A percentile compares a stretch with the other conserved stretches of the same genome.
Evolutionary conservation across 768 basidiomycete species (phyloP).

Genomic region (Xerocomellus dryophilus): DNA sequence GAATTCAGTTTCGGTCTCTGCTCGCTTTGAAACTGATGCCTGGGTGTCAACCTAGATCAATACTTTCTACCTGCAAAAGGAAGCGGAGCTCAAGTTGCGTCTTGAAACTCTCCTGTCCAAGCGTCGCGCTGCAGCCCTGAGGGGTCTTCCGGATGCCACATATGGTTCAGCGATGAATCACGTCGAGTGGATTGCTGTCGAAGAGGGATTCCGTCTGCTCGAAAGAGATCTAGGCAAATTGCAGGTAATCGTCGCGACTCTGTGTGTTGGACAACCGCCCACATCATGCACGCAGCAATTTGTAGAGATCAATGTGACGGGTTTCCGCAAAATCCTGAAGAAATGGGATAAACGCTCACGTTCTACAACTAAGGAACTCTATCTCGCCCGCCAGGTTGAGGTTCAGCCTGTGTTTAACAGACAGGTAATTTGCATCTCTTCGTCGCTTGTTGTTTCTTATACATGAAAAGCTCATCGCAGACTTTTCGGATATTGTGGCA

Average conservation of each 20-base stretch:
- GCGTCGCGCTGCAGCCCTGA: conserved; percentile 76
- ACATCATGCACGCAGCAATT: conserved; percentile 64
- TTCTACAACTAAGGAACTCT: conserved; percentile 93
- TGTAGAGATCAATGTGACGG: conserved; percentile 94
- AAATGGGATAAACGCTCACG: conserved; percentile 98
- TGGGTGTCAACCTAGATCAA: conserved; percentile 70
- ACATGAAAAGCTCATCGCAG: conserved; percentile 75
- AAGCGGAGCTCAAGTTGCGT: conserved; percentile 88
- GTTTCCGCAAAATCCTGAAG: conserved; percentile 95
- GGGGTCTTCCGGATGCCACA: conserved; percentile 65
- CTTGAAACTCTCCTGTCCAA: conserved; percentile 93
- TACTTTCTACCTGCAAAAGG: conserved; percentile 95
- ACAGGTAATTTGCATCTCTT: conserved; percentile 53
- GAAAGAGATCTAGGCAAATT: conserved; percentile 94
- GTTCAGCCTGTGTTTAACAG: conserved; percentile 98
- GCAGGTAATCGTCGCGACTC: conserved; percentile 54
- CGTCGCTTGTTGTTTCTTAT: conserved; percentile 7
- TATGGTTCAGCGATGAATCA: conserved; percentile 55
- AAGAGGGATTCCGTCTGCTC: conserved; percentile 92
- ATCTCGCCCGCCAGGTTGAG: conserved; percentile 93
- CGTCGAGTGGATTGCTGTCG: conserved; percentile 93
- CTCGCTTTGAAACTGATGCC: conserved; percentile 3
- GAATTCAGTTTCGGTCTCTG: conserved; percentile 1
- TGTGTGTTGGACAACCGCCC: conserved; percentile 11
- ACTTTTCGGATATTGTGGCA: conserved; percentile 89